phyloP scores from a whole-genome alignment of 2,329 filamentous ascomycete species.

The Pezicula radicicola region DNA sequence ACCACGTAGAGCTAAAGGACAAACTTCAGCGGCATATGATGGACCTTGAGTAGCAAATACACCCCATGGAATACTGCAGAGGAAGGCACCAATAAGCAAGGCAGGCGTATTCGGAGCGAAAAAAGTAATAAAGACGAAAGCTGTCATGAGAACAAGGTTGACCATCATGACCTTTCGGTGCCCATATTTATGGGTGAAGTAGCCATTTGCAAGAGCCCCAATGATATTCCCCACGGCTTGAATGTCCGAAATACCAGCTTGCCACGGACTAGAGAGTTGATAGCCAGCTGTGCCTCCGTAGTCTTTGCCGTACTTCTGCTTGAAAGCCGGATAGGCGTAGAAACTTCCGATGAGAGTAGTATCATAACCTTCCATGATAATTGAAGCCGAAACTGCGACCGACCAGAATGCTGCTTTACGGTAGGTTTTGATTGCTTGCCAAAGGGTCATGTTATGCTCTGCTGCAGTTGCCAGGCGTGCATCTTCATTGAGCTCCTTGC shows the following conservation, averaged over 20 bases:
- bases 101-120: conserved; percentile 41
- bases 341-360: conserved; percentile 30
- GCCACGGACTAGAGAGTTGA: conserved; percentile 35
- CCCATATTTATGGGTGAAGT: conserved; percentile 36
- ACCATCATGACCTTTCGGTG: conserved; percentile 44
- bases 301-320: conserved; percentile 24
- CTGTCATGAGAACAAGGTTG: conserved; percentile 37
- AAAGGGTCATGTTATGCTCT: conserved; percentile 17
- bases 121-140: conserved; percentile 37
- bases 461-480: conserved; percentile 16
- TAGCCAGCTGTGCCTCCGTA: conserved; percentile 17
- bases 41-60: conserved; percentile 39
- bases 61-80: conserved; percentile 45
- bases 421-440: conserved; percentile 21
- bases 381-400: conserved; percentile 33
- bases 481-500: conserved; percentile 8
- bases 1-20: conserved; percentile 46
- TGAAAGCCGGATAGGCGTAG: conserved; percentile 28
- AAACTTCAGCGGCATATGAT: conserved; percentile 40
- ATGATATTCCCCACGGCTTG: conserved; percentile 37
- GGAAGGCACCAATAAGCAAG: conserved; percentile 21
- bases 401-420: conserved; percentile 25
- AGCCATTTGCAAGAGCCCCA: conserved; percentile 38
- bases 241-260: conserved; percentile 38
- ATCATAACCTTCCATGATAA: conserved; percentile 41